phyloP scores from a whole-genome alignment of 2,329 filamentous ascomycete species.

The Colletotrichum orchidophilum region DNA sequence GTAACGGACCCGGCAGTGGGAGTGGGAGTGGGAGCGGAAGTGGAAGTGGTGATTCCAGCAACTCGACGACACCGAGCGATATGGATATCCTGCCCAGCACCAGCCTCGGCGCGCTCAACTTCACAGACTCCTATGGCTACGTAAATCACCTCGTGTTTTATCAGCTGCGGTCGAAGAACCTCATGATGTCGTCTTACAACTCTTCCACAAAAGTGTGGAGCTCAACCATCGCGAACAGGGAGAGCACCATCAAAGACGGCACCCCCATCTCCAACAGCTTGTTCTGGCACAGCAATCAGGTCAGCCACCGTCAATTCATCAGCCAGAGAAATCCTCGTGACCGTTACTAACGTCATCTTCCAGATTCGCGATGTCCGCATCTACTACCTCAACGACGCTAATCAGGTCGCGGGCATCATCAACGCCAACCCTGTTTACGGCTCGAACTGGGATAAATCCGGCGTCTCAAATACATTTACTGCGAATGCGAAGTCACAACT shows the following conservation, averaged over 20 bases:
- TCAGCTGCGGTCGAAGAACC: conserved; percentile 15
- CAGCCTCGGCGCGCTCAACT: conserved; percentile 28
- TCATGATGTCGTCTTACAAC: conserved; percentile 28
- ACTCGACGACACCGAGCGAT: background rate
- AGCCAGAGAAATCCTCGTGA: background rate
- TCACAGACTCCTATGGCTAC: conserved; percentile 29
- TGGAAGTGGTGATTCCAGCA: background rate
- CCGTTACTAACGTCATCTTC: background rate
- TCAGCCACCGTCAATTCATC: background rate
- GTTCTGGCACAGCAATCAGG: conserved; percentile 25
- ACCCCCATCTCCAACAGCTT: conserved; percentile 31
- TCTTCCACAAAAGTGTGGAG: conserved; percentile 23
- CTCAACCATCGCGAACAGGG: conserved; percentile 2
- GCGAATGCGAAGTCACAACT: conserved; percentile 10
- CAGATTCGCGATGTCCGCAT: conserved; percentile 27
- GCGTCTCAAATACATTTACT: conserved; percentile 18
- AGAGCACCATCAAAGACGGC: conserved; percentile 19
- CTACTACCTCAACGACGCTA: conserved; percentile 23
- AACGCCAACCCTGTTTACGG: conserved; percentile 9
- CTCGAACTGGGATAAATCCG: conserved; percentile 26
- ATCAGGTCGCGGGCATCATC: conserved; percentile 27
- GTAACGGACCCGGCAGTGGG: background rate
- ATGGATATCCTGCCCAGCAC: conserved; percentile 5
- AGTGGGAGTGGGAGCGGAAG: background rate
- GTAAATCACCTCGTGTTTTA: conserved; percentile 28